Base-by-base conservation (phyloP, 225 moss, liverwort and hornwort species). In the Polytrichum formosum region DNA sequence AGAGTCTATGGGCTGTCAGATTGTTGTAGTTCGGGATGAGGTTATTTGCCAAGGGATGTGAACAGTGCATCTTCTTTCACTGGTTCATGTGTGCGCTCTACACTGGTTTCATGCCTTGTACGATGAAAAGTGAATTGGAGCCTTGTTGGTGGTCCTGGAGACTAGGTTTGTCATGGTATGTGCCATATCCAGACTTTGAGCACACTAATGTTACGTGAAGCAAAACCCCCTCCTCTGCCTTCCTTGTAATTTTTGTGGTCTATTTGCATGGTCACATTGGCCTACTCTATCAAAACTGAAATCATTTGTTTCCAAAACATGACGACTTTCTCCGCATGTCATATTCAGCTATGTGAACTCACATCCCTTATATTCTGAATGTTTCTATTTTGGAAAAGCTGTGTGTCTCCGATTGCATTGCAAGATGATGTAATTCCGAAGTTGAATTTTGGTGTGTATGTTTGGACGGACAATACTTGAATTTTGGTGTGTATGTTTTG, bases 1-100 rank as follows among this genome's bases (percentile, higher is more conserved):
- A 56, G 54, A 64, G 74, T 66, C 81, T 7, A 55, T 46, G 21
- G 46, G 30, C 66, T 53, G 22, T 72, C 6, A 75, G 67, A 66
- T 70, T 55, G 31, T 63, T 17, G 56, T 65, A 85, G 75, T 53
- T 65, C 16, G 55, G 56, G 71, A 13, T 54, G 22, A 71, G 65
- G 72, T 53, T 71, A 26, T 67, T 64, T 77, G 77, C 61, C 37
- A 26, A 74, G 76, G 60, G 68, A 62, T 46, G 71, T 26, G 58
- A 70, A 70, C 68, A 76, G 71, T 65, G 70, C 66, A 63, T 66
- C 76, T 54, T 75, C 61, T 26, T 55, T 75, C 61, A 64, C 67
- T 76, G 22, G 77, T 59, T 54, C 46, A 54, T 64, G 70, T 72
- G 70, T 64, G 65, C 71, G 46, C 71, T 74, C 75, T 78, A 75